Percentiles rank a stretch among this genome's conserved stretches.
Evolutionary conservation across 164 flowering plant species (phyloP).

Genomic region (Akebia trifoliata): DNA sequence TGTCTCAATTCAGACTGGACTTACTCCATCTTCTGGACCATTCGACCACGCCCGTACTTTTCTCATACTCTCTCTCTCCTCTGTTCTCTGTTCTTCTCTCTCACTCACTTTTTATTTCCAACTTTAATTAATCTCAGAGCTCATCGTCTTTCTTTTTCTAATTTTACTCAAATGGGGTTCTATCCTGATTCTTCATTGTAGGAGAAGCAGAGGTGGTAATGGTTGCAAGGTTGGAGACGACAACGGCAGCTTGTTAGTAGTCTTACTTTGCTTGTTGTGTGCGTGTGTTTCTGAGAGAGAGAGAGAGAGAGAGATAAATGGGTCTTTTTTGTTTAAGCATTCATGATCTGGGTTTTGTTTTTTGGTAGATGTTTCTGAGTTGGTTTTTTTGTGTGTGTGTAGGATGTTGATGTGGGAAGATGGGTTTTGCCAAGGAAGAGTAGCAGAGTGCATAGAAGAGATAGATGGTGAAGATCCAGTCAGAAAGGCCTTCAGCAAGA

Average conservation of each 20-base stretch:
- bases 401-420: slow-evolving; percentile 99
- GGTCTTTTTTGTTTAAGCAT: slow-evolving; percentile 1
- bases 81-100: background rate
- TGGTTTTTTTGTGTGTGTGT: slow-evolving; percentile 14
- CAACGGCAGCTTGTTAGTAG: slow-evolving; percentile 79
- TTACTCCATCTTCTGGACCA: slow-evolving; percentile 96
- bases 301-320: background rate
- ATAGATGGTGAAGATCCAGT: slow-evolving; percentile 91
- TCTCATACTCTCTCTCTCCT: slow-evolving; percentile 15
- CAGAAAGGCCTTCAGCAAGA: slow-evolving; percentile 96
- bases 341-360: slow-evolving; percentile 9
- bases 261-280: background rate
- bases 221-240: slow-evolving; percentile 92
- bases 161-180: slow-evolving; percentile 25
- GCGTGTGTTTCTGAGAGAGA: background rate
- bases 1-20: slow-evolving; percentile 96
- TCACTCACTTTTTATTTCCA: background rate
- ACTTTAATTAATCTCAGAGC: background rate
- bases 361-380: background rate
- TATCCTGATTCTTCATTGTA: slow-evolving; percentile 28
- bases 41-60: slow-evolving; percentile 79
- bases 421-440: slow-evolving; percentile 89
- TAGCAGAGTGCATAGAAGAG: slow-evolving; percentile 62
- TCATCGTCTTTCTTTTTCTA: slow-evolving; percentile 5
- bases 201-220: slow-evolving; percentile 92